Evolutionary conservation across 495 filamentous ascomycete genomes (phyloP), one percentile per base, ranked within the genome.

Genomic region (Tuber melanosporum): DNA sequence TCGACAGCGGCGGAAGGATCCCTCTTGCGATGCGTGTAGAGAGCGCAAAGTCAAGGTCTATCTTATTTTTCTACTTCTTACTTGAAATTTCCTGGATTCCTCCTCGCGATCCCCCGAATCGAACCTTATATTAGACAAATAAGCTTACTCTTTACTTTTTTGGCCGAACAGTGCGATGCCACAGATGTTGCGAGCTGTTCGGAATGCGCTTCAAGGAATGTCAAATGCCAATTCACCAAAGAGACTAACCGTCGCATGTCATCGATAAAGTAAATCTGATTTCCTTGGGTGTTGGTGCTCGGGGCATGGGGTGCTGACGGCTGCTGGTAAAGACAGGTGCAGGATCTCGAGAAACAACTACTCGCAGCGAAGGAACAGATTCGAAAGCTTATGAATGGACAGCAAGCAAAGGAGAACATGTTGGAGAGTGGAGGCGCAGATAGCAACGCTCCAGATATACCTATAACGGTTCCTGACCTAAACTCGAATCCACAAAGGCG

Each of bases 221-320:
- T 97, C 71, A 96, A 95, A 83, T 99, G 95, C 83, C 95, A 97
- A 84, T 99, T 99, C 83, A 99, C 95, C 70, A 99, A 99, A 86
- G 95, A 99, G 85, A 98, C 95, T 36, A 99, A 99, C 85, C 90
- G 96, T 71, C 90, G 95, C 78, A 99, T 99, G 95, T 98, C 95
- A 71, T 97, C 94, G 20, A 98, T 98, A 84, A 99, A 98, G 90
- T 91, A 85, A 80, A 88, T 86, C 70, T 66, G 62, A 43, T 49
- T 71, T 22, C 14, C 69, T 75, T n/a, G 26, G 39, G 49, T 52
- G 44, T 73, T 71, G 17, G 46, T 66, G 62, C 20, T 32, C 71
- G 12, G 12, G 26, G 57, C 57, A 39, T 71, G 46, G 17, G 52
- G 46, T 41, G 41, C 62, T 75, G 70, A 75, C 52, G 72, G 52